These are phyloP conservation scores for Hanseniaspora clermontiae DNA, from an alignment of 805 yeast species.

Conservation along the genomic window DNA sequence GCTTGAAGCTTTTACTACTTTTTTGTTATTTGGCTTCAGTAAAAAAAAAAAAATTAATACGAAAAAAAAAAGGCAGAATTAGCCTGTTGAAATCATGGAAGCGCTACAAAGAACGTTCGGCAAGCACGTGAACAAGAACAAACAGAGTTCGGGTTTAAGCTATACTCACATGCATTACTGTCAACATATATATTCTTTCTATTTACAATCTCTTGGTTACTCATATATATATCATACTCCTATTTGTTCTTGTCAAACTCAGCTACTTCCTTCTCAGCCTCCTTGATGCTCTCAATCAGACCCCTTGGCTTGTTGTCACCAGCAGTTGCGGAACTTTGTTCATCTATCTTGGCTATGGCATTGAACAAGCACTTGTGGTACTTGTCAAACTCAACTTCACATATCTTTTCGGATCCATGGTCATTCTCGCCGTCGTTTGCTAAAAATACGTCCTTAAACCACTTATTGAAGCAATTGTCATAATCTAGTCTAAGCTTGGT, in stretches of 20 bases:
- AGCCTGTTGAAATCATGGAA: too few species aligned
- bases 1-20: too few species aligned
- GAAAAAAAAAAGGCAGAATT: too few species aligned
- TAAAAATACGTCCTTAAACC: conserved; percentile 71
- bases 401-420: neutral
- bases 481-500: conserved; percentile 65
- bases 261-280: conserved; percentile 11
- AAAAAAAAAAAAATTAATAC: too few species aligned
- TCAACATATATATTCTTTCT: neutral
- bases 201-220: neutral
- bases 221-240: neutral
- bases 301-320: neutral
- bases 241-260: neutral
- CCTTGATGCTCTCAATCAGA: conserved; percentile 7
- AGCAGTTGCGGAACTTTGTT: neutral
- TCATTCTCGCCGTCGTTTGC: neutral
- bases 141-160: too few species aligned
- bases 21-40: too few species aligned
- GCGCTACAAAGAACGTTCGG: too few species aligned
- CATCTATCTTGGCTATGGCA: conserved; percentile 1
- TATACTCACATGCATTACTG: too few species aligned
- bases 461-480: conserved; percentile 74
- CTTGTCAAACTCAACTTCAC: conserved; percentile 8
- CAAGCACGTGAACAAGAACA: too few species aligned
- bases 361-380: conserved; percentile 12